Percentiles rank a stretch among this genome's conserved stretches.
Conservation (phyloP, 345 rosid species). For the Camelina laxa region DNA sequence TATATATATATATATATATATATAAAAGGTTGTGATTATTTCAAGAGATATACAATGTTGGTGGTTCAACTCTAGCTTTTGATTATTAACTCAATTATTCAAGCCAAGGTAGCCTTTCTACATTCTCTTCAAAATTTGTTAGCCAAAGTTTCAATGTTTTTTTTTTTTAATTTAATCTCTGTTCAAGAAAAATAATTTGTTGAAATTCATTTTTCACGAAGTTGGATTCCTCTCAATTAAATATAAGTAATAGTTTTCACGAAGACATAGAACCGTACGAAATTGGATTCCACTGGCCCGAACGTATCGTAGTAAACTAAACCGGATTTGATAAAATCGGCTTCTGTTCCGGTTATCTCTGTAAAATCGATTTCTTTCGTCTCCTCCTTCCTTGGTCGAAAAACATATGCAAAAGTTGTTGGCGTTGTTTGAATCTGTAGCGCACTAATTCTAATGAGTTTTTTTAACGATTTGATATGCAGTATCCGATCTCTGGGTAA, state of each 20-base stretch:
- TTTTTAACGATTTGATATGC: conserved; percentile 24
- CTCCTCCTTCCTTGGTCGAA: not conserved
- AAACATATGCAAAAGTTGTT: conserved; percentile 18
- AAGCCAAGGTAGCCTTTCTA: not conserved
- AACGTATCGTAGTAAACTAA: conserved; percentile 57
- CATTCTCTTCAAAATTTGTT: not conserved
- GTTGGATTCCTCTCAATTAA: too few species aligned
- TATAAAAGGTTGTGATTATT: not conserved
- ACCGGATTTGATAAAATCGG: conserved; percentile 70
- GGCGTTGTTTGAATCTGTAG: conserved; percentile 43
- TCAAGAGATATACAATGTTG: not conserved
- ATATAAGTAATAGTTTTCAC: too few species aligned
- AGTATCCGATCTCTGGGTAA: conserved; percentile 44
- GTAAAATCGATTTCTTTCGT: conserved; percentile 38
- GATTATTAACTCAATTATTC: not conserved
- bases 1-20: too few species aligned
- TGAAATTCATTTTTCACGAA: too few species aligned
- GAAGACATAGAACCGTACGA: too few species aligned
- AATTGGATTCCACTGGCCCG: too few species aligned
- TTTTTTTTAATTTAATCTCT: too few species aligned
- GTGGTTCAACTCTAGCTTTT: not conserved
- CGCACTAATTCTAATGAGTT: conserved; percentile 43
- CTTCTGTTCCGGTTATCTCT: conserved; percentile 59
- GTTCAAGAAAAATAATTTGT: too few species aligned
- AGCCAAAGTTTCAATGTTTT: not conserved